Conservation (phyloP, 1,139 yeast species). For the Lodderomyces parapsilosis region DNA sequence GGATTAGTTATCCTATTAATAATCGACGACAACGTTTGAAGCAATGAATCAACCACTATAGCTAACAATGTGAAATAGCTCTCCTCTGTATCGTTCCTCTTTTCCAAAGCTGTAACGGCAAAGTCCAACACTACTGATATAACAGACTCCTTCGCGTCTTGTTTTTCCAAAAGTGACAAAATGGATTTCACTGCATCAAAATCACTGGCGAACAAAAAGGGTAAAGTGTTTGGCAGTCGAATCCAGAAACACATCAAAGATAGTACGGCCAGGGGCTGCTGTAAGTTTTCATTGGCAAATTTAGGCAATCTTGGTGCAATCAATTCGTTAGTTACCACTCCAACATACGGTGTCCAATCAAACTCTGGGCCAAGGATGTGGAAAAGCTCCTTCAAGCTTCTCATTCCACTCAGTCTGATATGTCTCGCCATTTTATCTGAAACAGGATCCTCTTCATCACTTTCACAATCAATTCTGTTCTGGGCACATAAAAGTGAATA, state of each 20-base stretch:
- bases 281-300: conserved; percentile 76
- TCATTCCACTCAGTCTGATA: conserved; percentile 62
- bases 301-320: conserved; percentile 63
- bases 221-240: conserved; percentile 44
- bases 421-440: conserved; percentile 48
- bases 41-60: conserved; percentile 54
- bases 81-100: conserved; percentile 38
- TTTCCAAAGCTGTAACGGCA: conserved; percentile 42
- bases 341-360: conserved; percentile 58
- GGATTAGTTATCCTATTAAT: conserved; percentile 43
- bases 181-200: conserved; percentile 56
- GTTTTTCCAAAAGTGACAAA: conserved; percentile 51
- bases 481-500: conserved; percentile 61
- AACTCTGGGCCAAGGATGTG: conserved; percentile 44
- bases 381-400: conserved; percentile 53
- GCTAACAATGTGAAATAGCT: conserved; percentile 50
- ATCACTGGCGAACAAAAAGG: conserved; percentile 57
- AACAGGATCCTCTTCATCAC: conserved; percentile 18
- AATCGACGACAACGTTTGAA: conserved; percentile 50
- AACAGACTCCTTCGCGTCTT: conserved; percentile 67
- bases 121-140: conserved; percentile 57
- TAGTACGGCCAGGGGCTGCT: conserved; percentile 79
- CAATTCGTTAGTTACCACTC: conserved; percentile 50
- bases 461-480: conserved; percentile 26
- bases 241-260: conserved; percentile 68